phyloP scores from a whole-genome alignment of 169 alveolate genomes.

The Babesia divergens region DNA sequence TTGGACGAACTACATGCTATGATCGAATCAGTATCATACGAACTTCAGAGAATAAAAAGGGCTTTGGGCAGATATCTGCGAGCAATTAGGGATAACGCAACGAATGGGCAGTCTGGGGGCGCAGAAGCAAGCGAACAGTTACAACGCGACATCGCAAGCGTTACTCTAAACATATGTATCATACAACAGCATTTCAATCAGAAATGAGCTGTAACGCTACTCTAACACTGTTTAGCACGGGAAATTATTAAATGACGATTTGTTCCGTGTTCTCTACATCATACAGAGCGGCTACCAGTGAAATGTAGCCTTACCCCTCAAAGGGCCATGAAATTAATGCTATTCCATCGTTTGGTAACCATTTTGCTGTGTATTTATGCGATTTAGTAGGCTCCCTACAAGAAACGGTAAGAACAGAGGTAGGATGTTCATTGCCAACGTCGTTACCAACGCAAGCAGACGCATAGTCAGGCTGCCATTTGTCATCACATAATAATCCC shows the following conservation, averaged over 20 bases:
- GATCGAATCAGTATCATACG: conserved; percentile 51
- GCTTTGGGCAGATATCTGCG: conserved; percentile 22
- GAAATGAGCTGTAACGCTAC: background rate
- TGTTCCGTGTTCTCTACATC: too few relatives aligned
- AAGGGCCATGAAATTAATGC: too few relatives aligned
- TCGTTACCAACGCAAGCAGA: background rate
- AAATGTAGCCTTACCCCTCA: too few relatives aligned
- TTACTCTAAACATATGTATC: conserved; percentile 13
- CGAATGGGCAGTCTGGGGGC: background rate
- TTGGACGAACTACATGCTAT: conserved; percentile 63
- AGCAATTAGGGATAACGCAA: background rate
- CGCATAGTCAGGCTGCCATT: background rate
- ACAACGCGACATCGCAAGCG: conserved; percentile 1
- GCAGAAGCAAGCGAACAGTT: background rate
- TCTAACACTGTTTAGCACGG: too few relatives aligned
- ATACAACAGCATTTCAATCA: conserved; percentile 56
- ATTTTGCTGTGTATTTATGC: background rate
- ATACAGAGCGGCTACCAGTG: too few relatives aligned
- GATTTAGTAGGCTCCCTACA: background rate
- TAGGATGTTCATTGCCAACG: background rate
- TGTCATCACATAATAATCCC: background rate
- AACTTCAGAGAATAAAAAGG: conserved; percentile 49
- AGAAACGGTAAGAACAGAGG: conserved; percentile 12
- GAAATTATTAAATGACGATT: too few relatives aligned
- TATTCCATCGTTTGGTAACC: background rate